phyloP scores from a whole-genome alignment of 768 basidiomycete species.

The Suillus fuscotomentosus region DNA sequence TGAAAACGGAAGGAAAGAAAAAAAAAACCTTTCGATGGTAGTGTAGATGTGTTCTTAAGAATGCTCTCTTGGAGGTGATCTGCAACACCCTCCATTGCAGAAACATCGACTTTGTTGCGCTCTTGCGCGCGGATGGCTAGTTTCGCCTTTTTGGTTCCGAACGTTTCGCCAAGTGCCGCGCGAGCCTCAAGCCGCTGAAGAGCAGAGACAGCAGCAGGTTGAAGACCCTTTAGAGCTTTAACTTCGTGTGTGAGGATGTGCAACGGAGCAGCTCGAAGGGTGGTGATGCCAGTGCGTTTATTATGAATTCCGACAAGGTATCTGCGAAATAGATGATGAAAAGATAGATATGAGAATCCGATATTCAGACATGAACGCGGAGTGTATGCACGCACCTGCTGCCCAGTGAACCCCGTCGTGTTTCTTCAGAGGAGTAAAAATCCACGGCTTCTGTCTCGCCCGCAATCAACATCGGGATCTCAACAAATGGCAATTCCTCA shows the following conservation, averaged over 20 bases:
- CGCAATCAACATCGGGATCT: conserved; percentile 48
- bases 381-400: conserved; percentile 57
- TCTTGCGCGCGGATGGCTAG: conserved; percentile 80
- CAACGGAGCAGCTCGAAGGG: conserved; percentile 64
- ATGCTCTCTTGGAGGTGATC: conserved; percentile 83
- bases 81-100: conserved; percentile 83
- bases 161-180: conserved; percentile 84
- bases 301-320: conserved; percentile 86
- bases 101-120: conserved; percentile 86
- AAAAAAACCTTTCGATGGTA: conserved; percentile 63
- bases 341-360: conserved; percentile 3
- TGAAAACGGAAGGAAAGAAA: conserved; percentile 3
- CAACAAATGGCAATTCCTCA: conserved; percentile 30
- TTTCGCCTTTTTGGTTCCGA: conserved; percentile 95
- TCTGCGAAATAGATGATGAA: conserved; percentile 33
- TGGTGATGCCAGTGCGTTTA: conserved; percentile 68
- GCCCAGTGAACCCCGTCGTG: conserved; percentile 48
- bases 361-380: neutral
- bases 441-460: conserved; percentile 87
- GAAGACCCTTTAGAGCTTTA: conserved; percentile 75
- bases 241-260: conserved; percentile 75
- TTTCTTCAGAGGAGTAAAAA: conserved; percentile 67
- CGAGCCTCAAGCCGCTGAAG: conserved; percentile 59
- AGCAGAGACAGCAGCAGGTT: conserved; percentile 47
- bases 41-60: conserved; percentile 62